Percentiles rank a stretch among this genome's conserved stretches.
Evolutionary conservation across 192 early-diverging fungal genomes (phyloP).

Genomic region (Kickxella alabastrina): DNA sequence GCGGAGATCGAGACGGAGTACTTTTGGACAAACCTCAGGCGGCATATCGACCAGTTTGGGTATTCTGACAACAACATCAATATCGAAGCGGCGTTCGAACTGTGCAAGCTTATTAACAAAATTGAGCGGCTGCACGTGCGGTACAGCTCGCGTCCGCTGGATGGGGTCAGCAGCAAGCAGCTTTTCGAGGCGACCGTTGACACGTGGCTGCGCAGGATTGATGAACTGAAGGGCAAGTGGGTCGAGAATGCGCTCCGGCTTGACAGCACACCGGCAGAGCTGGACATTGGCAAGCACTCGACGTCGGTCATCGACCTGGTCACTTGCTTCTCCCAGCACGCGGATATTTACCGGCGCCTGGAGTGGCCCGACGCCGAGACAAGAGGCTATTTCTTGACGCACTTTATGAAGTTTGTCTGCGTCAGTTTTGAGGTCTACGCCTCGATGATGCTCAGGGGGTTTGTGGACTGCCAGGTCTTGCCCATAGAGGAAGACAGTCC

Average conservation of each 20-base stretch:
- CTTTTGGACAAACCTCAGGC: constrained; percentile 31
- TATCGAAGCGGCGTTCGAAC: constrained; percentile 37
- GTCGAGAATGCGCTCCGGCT: constrained; percentile 44
- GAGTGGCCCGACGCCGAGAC: constrained; percentile 50
- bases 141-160: constrained; percentile 11
- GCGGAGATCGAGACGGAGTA: constrained; percentile 42
- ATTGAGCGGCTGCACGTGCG: constrained; percentile 29
- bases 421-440: constrained; percentile 46
- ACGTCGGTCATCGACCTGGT: constrained; percentile 51
- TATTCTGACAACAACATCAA: constrained; percentile 23
- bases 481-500: constrained; percentile 9
- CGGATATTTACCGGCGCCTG: constrained; percentile 27
- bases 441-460: constrained; percentile 42
- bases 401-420: constrained; percentile 44
- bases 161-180: constrained; percentile 27
- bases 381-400: constrained; percentile 37
- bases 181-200: constrained; percentile 35
- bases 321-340: constrained; percentile 48
- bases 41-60: constrained; percentile 37
- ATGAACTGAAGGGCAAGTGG: constrained; percentile 31
- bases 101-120: constrained; percentile 30
- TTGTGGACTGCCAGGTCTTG: constrained; percentile 24
- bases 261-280: constrained; percentile 31
- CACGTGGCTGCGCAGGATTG: constrained; percentile 38
- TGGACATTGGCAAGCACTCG: constrained; percentile 47